Evolutionary conservation across 2,329 filamentous ascomycete species (phyloP), one percentile per base, ranked within the genome.

Genomic region (Aspergillus neotritici): DNA sequence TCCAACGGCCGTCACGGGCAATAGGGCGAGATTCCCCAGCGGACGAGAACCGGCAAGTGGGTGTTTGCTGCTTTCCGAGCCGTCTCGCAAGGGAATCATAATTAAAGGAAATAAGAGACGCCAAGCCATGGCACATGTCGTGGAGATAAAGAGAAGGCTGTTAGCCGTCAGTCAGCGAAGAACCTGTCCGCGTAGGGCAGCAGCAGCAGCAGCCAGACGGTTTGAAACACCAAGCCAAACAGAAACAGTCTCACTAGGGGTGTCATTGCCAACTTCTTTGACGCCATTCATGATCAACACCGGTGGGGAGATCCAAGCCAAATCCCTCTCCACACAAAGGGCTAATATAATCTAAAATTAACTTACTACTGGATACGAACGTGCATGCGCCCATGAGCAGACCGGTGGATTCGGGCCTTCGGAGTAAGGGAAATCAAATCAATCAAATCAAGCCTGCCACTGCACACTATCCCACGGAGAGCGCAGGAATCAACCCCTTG

Each of bases 321-420:
- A 48, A 31, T 47, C 39, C 21, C 21, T 25, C 21, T 25, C 21
- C 46, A 51, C 46, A 47, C 51, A 44, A 38, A 46, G 42, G 44
- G 38, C 52, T 46, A 41, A 41, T 40, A 53, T 43, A 46, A 54
- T 48, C 40, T 42, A 42, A 46, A 39, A 45, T 43, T 46, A 50
- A 51, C 44, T 53, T 48, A 54, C 21, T 8, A 25, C 53, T 51
- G 50, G 47, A 56, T 56, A 50, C 43, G 44, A 52, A 53, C 43
- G 37, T 43, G 44, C 43, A 41, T 40, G 46, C 43, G 37, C 41
- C 42, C 43, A 41, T 40, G 46, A 43, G 51, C 42, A 44, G 36
- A 34, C 42, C 44, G 38, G 47, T 49, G 49, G 52, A 47, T 46
- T 25, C 21, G 7, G 21, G 21, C 21, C 21, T 48, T 55, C 51